Base-by-base conservation (phyloP, 1,139 yeast species). In the Scheffersomyces cryptocercus region DNA sequence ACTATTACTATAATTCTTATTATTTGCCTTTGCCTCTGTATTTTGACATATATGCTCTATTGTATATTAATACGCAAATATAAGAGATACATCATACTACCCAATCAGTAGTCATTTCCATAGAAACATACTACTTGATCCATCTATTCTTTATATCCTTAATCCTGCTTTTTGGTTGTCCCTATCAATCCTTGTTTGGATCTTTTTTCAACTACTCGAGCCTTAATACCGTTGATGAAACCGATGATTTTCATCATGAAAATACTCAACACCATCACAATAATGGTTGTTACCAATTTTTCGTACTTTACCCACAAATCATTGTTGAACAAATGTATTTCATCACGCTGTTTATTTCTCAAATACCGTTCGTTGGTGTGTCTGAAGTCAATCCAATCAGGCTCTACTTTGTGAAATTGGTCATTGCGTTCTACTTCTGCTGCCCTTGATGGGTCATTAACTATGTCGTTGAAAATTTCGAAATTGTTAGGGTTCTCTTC, bases 351-450 rank as follows among this genome's bases (percentile, higher is more conserved):
- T 46, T 63, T 65, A 42, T 69, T 68, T 24, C 46, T 42, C 38
- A 70, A 42, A 52, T 70, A 73, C 14, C 70, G 46, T 30, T 60
- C 53, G 46, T 65, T 64, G 7, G 76, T 66, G 42, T 71, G 62
- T 39, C 64, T 65, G 20, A 61, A 56, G 2, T 62, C 38, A 14
- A 44, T 52, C 67, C 68, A 62, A 13, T 58, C 54, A 9, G 70
- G 74, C 13, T 72, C 75, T 1, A 61, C 68, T 39, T 65, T 59
- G 8, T 60, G 64, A 44, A 63, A 68, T 39, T 71, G 67, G 41
- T 75, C 64, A 54, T 84, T 84, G 48, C 84, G 70, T 53, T 85
- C 90, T 34, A 70, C 65, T 46, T 82, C 88, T 10, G 65, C 48
- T 28, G 59, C 62, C 41, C 86, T 69, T 9, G 73, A 51, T 26